A percentile compares a stretch with the other conserved stretches of the same genome.
These are phyloP conservation scores for Setaria viridis DNA, from an alignment of 202 grass and related monocot species.

Conservation along the genomic window DNA sequence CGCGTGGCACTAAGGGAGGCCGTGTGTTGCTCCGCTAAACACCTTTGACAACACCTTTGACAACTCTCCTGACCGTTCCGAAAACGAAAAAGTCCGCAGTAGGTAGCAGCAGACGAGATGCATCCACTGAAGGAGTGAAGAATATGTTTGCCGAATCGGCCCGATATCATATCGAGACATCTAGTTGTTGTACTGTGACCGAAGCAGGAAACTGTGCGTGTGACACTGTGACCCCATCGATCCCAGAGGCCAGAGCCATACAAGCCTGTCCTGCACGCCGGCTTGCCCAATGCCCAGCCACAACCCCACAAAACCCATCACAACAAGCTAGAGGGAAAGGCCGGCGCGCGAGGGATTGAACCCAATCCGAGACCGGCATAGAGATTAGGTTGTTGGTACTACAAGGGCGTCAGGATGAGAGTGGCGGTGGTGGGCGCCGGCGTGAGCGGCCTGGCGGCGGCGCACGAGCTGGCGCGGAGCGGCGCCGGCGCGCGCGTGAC, in stretches of 20 bases:
- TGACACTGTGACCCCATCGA: not conserved
- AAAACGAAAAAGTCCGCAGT: not conserved
- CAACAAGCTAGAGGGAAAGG: not conserved
- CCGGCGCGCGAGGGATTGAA: not conserved
- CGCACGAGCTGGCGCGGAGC: conserved; percentile 54
- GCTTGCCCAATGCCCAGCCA: not conserved
- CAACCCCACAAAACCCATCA: conserved; percentile 17
- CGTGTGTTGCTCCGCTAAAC: too few species aligned
- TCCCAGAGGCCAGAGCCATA: not conserved
- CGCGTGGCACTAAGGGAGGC: too few species aligned
- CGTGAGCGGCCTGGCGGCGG: conserved; percentile 70
- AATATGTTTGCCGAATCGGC: not conserved
- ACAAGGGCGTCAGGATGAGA: conserved; percentile 35
- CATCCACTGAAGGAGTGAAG: not conserved
- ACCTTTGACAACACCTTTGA: not conserved
- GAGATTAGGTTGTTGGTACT: not conserved
- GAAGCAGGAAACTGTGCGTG: not conserved
- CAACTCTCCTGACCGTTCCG: not conserved
- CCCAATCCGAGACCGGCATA: not conserved
- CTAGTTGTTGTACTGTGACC: not conserved
- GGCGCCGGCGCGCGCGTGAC: conserved; percentile 44
- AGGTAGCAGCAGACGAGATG: not conserved
- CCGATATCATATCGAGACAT: not conserved
- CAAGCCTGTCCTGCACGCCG: not conserved
- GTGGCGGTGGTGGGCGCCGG: conserved; percentile 89